Evolutionary conservation across 2,329 filamentous ascomycete species (phyloP), one percentile per base, ranked within the genome.

Genomic region (Aspergillus brunneoviolaceus): DNA sequence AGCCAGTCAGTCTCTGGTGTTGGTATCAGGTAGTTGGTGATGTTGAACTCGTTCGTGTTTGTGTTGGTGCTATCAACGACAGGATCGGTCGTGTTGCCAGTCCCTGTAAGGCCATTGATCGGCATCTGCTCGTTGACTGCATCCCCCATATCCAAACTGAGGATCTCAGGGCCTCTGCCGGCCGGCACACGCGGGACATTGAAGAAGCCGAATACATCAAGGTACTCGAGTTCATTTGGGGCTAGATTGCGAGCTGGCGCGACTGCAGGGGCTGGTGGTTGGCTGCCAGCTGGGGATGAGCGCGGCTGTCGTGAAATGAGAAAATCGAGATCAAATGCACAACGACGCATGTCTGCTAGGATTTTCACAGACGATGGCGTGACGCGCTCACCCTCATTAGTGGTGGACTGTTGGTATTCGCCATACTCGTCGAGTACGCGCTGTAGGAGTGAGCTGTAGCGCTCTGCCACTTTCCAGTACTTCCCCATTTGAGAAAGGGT

Each of bases 131-230:
- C 71, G 14, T 67, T 64, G 23, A 70, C 67, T 10, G 70, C 14
- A 6, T 64, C 68, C 4, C 60, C 55, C 4, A 74, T 69, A 27
- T 70, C 69, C n/a, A 73, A 53, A 33, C 65, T 65, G 9, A 57
- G 58, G 3, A 69, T 65, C 23, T 72, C 70, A 11, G 70, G 63
- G 1, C 71, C 70, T 5, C 76, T 69, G 4, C 71, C 59, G 21
- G 78, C 75, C 0, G 84, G 84, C 25, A 96, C 79, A 19, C 92
- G 82, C 1, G 93, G 93, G 58, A 96, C 87, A 72, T 96, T 96
- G 81, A 96, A 97, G 72, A 96, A 96, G 68, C 95, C 91, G 72
- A 97, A 96, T 0, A 96, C 90, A 68, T 96, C 92, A 2, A 96
- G 80, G 72, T 96, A 96, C 72, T 96, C 93, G 3, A 96, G 80